Conservation (phyloP, 2,329 filamentous ascomycete species). For the Aspergillus japonicus region DNA sequence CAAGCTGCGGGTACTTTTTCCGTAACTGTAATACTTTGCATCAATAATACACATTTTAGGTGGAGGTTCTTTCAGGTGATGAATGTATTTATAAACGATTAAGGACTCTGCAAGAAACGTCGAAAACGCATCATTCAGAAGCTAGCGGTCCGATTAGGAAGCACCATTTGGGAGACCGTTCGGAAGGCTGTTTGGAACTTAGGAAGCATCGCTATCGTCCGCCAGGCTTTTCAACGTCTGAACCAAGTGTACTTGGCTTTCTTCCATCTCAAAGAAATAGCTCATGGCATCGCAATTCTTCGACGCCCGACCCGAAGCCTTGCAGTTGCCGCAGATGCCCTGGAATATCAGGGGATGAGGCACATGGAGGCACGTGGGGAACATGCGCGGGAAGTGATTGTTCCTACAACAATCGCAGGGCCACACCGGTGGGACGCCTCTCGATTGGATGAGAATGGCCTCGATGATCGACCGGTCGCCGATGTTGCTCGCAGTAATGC, state of each 20-base stretch:
- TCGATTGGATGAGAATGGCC: background rate
- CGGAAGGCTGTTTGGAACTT: no score
- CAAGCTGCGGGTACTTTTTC: no score
- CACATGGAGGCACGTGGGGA: background rate
- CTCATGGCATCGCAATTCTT: background rate
- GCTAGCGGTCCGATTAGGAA: no score
- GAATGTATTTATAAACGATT: no score
- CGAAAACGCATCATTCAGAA: no score
- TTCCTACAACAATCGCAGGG: background rate
- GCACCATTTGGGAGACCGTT: no score
- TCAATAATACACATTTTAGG: no score
- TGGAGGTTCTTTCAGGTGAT: no score
- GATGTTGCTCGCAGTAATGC: background rate
- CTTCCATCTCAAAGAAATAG: background rate
- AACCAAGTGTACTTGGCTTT: no score
- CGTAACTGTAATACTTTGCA: no score
- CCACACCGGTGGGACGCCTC: background rate
- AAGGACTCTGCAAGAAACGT: no score
- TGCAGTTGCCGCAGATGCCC: background rate
- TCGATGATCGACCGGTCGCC: background rate
- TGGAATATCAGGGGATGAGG: background rate
- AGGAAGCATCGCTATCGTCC: no score
- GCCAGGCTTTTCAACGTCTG: background rate
- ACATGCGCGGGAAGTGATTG: background rate
- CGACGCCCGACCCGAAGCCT: background rate